Evolutionary conservation across 1,139 yeast species (phyloP).

Genomic region (Arxiozyma bovina): DNA sequence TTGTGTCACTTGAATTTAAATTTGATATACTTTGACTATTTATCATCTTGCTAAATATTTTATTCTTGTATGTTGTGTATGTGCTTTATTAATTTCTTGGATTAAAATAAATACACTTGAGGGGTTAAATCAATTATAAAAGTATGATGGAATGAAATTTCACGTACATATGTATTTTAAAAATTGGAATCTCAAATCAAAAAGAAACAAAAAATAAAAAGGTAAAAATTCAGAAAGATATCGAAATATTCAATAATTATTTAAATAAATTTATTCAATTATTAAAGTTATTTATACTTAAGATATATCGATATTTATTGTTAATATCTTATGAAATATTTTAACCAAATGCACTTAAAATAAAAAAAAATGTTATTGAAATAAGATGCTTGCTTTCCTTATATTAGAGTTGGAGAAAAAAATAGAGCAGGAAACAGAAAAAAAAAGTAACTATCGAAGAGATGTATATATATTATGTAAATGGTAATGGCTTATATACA

Average conservation of each 20-base stretch:
- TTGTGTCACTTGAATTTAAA: neutral
- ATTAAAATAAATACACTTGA: neutral
- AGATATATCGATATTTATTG: no score
- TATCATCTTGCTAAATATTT: neutral
- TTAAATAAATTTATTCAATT: no score
- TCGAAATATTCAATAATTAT: neutral
- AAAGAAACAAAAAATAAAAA: no score
- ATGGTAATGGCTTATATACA: neutral
- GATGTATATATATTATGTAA: no score
- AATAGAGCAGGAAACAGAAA: no score
- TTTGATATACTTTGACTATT: neutral
- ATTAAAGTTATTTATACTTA: neutral
- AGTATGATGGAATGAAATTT: neutral
- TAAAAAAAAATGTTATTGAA: no score
- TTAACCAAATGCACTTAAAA: neutral
- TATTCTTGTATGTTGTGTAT: neutral
- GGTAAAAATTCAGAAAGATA: neutral
- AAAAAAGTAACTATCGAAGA: neutral
- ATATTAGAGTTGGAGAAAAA: no score
- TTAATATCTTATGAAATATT: no score
- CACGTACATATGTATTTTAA: neutral
- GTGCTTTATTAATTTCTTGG: neutral
- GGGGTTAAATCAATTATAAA: no score
- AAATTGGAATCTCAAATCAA: no score
- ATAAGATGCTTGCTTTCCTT: neutral